Percentiles rank a stretch among this genome's conserved stretches.
These are phyloP conservation scores for Neurospora tetrasperma DNA, from an alignment of 495 filamentous ascomycete species.

Conservation along the genomic window DNA sequence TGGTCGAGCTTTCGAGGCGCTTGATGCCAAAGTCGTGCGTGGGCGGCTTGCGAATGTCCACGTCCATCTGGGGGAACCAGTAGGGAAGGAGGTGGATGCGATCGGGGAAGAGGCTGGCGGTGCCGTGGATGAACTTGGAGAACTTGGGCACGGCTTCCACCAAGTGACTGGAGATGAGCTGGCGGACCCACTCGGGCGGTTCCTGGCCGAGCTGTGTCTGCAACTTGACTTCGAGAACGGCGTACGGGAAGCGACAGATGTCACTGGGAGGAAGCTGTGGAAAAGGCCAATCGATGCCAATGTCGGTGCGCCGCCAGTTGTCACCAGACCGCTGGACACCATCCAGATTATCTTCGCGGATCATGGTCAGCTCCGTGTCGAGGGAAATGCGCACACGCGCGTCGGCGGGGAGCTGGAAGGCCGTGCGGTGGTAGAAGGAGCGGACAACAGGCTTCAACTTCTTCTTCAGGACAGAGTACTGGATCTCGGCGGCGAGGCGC, in stretches of 20 bases:
- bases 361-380: slow-evolving; percentile 91
- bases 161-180: slow-evolving; percentile 82
- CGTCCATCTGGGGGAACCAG: slow-evolving; percentile 98
- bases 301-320: slow-evolving; percentile 96
- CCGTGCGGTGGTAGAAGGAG: slow-evolving; percentile 95
- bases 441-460: slow-evolving; percentile 76
- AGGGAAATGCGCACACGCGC: slow-evolving; percentile 93
- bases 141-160: slow-evolving; percentile 98
- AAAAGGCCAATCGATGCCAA: slow-evolving; percentile 94
- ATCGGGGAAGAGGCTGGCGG: slow-evolving; percentile 72
- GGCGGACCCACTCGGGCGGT: slow-evolving; percentile 90
- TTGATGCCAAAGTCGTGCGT: slow-evolving; percentile 83
- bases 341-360: slow-evolving; percentile 90
- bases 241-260: slow-evolving; percentile 87
- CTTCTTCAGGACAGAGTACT: slow-evolving; percentile 81
- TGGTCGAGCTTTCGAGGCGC: slow-evolving; percentile 61
- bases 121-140: slow-evolving; percentile 98
- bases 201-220: slow-evolving; percentile 97
- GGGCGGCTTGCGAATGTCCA: slow-evolving; percentile 89
- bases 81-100: slow-evolving; percentile 86
- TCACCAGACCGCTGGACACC: slow-evolving; percentile 63
- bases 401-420: slow-evolving; percentile 95
- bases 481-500: slow-evolving; percentile 80
- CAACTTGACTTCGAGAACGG: slow-evolving; percentile 92
- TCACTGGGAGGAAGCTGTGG: slow-evolving; percentile 76